Base-by-base conservation (phyloP, 768 basidiomycete genomes). In the Mycena indigotica region DNA sequence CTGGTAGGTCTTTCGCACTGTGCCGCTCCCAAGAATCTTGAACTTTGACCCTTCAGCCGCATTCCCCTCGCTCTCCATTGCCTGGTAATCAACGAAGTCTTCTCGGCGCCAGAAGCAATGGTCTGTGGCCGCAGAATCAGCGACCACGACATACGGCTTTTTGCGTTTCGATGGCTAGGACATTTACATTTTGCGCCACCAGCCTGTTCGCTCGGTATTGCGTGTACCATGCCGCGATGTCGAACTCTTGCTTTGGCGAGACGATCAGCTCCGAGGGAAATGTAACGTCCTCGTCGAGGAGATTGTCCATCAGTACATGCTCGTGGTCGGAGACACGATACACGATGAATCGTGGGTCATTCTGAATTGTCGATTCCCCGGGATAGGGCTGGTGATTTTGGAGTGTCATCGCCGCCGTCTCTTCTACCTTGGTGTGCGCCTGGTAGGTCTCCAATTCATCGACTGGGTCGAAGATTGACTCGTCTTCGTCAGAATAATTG, bases 241-340 rank as follows among this genome's bases (percentile, higher is more conserved):
- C 44, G 12, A 23, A 17, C n/a, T n/a, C n/a, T n/a, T n/a, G n/a
- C n/a, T n/a, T n/a, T 23, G 5, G 10, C 16, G 49, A 28, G 38
- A 3, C 19, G 30, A 59, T 30, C 5, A 5, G 32, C 1, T 4
- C 3, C 13, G 57, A 35, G 10, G 53, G 38, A 23, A 59, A 17
- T 16, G 26, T 25, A 13, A 49, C 21, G n/a, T 59, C 53, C 1
- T 17, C 6, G 39, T 59, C 49, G 24, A 24, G 8, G 39, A 55
- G 29, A 30, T 50, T 53, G 17, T 59, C 58, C 45, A 59, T 44
- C 5, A 59, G 16, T 12, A 59, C n/a, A 21, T 59, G 58, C 15
- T 59, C 28, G 0, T 32, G 48, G 52, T 50, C 58, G 23, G 53
- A 53, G 8, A 40, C 50, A 19, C 49, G 50, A n/a, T 58, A 58